Percentiles rank a stretch among this genome's conserved stretches.
Conservation (phyloP, 1,139 yeast species). For the Geotrichum aggregatum region DNA sequence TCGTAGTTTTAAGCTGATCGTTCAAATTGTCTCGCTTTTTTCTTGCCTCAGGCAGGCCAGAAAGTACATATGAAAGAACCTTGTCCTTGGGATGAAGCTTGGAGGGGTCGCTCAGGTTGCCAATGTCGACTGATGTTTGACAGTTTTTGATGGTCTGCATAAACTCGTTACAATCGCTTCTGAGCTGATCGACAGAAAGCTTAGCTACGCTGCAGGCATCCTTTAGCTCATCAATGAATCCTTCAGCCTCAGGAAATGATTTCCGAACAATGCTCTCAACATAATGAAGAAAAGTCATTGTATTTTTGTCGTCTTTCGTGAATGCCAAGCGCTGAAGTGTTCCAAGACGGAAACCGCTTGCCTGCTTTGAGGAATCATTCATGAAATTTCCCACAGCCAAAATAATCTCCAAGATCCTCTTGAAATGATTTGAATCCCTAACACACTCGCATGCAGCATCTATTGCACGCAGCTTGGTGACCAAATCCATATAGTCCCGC, state of each 20-base stretch:
- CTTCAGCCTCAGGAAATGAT: constrained; percentile 71
- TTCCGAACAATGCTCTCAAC: constrained; percentile 75
- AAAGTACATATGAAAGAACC: constrained; percentile 53
- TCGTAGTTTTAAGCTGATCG: constrained; percentile 53
- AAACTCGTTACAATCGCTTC: constrained; percentile 64
- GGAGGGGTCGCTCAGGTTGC: constrained; percentile 66
- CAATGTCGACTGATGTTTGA: constrained; percentile 56
- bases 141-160: constrained; percentile 53
- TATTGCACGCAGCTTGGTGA: constrained; percentile 55
- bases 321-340: constrained; percentile 79
- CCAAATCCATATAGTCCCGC: constrained; percentile 68
- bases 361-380: constrained; percentile 80
- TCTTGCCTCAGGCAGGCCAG: constrained; percentile 55
- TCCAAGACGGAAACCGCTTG: constrained; percentile 77
- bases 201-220: constrained; percentile 61
- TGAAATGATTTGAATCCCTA: constrained; percentile 58
- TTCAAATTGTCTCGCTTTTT: constrained; percentile 55
- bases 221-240: constrained; percentile 70
- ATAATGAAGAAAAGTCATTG: constrained; percentile 79
- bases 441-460: constrained; percentile 65
- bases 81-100: constrained; percentile 75
- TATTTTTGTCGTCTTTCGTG: constrained; percentile 77
- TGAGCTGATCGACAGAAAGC: constrained; percentile 69
- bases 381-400: constrained; percentile 87
- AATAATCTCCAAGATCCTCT: constrained; percentile 67